These are phyloP conservation scores for Taiozyma sp. DNA, from an alignment of 1,139 yeast species.

Conservation along the genomic window DNA sequence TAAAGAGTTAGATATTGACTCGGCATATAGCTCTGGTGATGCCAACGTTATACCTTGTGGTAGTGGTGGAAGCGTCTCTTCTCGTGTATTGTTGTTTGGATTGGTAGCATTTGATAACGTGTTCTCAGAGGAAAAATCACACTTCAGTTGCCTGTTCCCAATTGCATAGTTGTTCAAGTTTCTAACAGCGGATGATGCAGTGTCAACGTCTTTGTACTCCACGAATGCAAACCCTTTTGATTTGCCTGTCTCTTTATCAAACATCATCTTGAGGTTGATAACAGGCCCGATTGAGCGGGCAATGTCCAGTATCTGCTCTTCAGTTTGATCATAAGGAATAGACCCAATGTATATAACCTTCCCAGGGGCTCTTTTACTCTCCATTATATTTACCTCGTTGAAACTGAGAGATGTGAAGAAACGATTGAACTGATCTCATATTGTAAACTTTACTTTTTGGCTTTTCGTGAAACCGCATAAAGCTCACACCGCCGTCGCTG, in stretches of 20 bases:
- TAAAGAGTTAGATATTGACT: conserved; percentile 56
- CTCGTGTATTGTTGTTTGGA: conserved; percentile 14
- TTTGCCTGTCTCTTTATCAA: conserved; percentile 86
- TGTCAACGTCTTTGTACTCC: conserved; percentile 61
- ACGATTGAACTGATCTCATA: no score
- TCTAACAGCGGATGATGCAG: conserved; percentile 89
- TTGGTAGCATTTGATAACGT: conserved; percentile 1
- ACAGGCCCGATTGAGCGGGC: conserved; percentile 88
- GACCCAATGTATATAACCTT: conserved; percentile 48
- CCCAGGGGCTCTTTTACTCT: background rate
- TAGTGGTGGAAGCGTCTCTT: conserved; percentile 33
- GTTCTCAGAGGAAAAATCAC: conserved; percentile 62
- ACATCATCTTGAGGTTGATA: conserved; percentile 64
- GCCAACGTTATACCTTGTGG: conserved; percentile 47
- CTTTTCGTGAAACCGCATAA: background rate
- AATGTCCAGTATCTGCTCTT: conserved; percentile 80
- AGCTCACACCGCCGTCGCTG: background rate
- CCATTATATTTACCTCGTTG: background rate
- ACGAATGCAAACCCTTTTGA: conserved; percentile 91
- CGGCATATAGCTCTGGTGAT: conserved; percentile 45
- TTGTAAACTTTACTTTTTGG: no score
- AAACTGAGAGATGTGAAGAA: background rate
- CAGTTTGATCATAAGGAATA: conserved; percentile 76
- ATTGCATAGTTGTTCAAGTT: conserved; percentile 77
- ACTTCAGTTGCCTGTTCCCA: conserved; percentile 68